Conservation (phyloP, 2,329 filamentous ascomycete species). For the Dactylellina leptospora region DNA sequence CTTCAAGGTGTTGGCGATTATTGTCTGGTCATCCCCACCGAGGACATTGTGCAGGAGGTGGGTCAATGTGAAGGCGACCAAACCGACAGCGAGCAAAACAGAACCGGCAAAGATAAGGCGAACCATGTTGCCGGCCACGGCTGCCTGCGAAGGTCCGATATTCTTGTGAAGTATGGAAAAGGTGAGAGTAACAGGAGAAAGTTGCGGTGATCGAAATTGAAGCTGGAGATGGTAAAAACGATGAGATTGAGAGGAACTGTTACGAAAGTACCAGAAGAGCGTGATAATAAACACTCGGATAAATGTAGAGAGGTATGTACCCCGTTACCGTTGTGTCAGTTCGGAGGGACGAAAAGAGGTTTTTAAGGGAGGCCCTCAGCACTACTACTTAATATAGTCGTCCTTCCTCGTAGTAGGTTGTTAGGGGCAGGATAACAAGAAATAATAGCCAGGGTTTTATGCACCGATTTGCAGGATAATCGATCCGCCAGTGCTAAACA, state of each 20-base stretch:
- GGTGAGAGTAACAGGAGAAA: no score
- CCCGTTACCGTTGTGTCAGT: no score
- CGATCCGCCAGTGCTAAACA: background rate
- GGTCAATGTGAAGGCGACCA: conserved; percentile 19
- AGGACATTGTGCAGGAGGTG: conserved; percentile 26
- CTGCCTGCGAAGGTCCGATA: conserved; percentile 18
- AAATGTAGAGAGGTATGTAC: background rate
- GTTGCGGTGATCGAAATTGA: no score
- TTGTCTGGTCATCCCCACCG: conserved; percentile 23
- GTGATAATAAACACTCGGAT: no score
- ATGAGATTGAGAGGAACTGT: no score
- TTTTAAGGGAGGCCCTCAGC: no score
- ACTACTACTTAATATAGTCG: no score
- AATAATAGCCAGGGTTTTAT: conserved; percentile 10
- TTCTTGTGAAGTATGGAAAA: background rate
- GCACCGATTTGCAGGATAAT: conserved; percentile 10
- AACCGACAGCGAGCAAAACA: conserved; percentile 34
- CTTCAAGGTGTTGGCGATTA: conserved; percentile 53
- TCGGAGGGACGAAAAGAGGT: no score
- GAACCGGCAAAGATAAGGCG: conserved; percentile 50
- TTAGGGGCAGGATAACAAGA: conserved; percentile 10
- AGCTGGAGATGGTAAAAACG: no score
- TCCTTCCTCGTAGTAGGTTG: no score
- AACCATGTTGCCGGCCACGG: conserved; percentile 53
- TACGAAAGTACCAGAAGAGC: no score